A percentile compares a stretch with the other conserved stretches of the same genome.
Conservation (phyloP, 2,329 filamentous ascomycete genomes). For the Talaromyces sp. region DNA sequence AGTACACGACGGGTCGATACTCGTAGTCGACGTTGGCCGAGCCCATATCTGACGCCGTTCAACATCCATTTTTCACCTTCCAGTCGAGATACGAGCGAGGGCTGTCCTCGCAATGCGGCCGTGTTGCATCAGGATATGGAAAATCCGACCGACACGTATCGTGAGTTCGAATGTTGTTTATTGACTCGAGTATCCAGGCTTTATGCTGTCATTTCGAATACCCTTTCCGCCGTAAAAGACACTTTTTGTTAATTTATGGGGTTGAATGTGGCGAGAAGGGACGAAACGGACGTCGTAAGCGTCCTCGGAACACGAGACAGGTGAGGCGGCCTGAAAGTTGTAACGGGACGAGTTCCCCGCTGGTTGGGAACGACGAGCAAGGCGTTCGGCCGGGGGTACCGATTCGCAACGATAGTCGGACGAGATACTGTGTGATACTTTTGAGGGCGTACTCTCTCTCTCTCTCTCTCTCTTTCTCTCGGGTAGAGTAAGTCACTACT, state of each 20-base stretch:
- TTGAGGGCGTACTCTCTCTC: not conserved
- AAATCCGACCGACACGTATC: not conserved
- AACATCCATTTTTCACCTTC: conserved; percentile 29
- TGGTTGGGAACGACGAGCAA: not conserved
- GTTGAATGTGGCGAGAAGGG: not conserved
- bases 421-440: not conserved
- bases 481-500: too few species aligned
- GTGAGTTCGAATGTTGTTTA: not conserved
- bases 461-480: too few species aligned
- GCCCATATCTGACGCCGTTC: conserved; percentile 37
- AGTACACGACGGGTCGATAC: conserved; percentile 49
- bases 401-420: not conserved
- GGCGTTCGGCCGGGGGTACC: too few species aligned
- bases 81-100: conserved; percentile 15
- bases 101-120: not conserved
- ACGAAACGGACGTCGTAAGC: not conserved
- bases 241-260: too few species aligned
- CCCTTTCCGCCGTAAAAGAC: not conserved
- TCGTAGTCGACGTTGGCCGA: conserved; percentile 31
- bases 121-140: not conserved
- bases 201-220: not conserved
- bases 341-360: not conserved
- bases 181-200: not conserved
- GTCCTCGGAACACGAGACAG: not conserved
- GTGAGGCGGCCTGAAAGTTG: not conserved